These are phyloP conservation scores for Scorias spongiosa DNA, from an alignment of 2,329 filamentous ascomycete species.

Conservation along the genomic window DNA sequence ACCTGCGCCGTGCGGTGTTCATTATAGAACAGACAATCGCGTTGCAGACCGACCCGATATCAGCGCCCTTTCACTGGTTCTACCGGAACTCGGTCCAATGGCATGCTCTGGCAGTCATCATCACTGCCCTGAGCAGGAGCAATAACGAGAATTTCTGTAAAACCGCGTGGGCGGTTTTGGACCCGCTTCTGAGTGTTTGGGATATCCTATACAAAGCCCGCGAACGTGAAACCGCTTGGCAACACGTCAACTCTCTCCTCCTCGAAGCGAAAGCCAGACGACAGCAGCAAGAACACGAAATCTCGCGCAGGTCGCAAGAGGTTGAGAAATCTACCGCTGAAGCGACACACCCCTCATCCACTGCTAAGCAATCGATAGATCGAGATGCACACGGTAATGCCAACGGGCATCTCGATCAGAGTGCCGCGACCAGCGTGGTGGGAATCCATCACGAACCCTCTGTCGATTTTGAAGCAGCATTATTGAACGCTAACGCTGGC, in stretches of 20 bases:
- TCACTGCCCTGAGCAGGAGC: constrained; percentile 13
- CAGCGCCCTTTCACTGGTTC: constrained; percentile 12
- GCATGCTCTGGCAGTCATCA: constrained; percentile 15
- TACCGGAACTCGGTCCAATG: constrained; percentile 15
- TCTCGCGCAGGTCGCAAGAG: background rate
- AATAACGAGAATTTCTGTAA: constrained; percentile 9
- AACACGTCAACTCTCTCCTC: constrained; percentile 12
- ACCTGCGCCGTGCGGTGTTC: constrained; percentile 7
- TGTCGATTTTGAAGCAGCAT: background rate
- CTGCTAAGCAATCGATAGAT: background rate
- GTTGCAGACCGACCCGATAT: constrained; percentile 7
- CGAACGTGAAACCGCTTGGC: constrained; percentile 13
- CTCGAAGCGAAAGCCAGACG: background rate
- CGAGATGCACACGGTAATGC: background rate
- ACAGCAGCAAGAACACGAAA: background rate
- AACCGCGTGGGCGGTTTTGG: constrained; percentile 14
- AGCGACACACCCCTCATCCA: background rate
- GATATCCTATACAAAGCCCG: constrained; percentile 10
- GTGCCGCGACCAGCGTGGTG: background rate
- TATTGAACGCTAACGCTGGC: background rate
- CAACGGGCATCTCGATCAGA: background rate
- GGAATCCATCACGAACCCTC: background rate
- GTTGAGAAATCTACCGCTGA: background rate
- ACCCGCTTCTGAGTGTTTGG: constrained; percentile 13
- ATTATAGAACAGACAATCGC: constrained; percentile 11